phyloP scores from a whole-genome alignment of 169 alveolate species.

The Plasmodium vinckei region DNA sequence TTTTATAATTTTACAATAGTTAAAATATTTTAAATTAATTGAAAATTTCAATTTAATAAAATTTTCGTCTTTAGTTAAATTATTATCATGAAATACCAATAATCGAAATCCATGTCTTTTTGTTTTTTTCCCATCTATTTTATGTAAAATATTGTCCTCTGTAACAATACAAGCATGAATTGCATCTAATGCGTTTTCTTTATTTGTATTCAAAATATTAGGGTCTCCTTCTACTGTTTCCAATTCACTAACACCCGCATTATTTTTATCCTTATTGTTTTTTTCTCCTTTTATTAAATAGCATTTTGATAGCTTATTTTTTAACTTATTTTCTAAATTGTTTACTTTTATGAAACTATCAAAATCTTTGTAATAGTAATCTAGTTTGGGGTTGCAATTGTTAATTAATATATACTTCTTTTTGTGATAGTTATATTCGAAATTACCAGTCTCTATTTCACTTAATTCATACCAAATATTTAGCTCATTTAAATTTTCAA shows the following conservation, averaged over 20 bases:
- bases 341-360: constrained; percentile 44
- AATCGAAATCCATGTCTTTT: constrained; percentile 49
- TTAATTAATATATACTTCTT: constrained; percentile 16
- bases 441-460: constrained; percentile 1
- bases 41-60: constrained; percentile 27
- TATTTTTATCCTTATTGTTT: not conserved
- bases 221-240: not conserved
- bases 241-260: not conserved
- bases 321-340: constrained; percentile 3
- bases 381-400: constrained; percentile 23
- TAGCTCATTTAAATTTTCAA: constrained; percentile 56
- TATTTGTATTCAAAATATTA: not conserved
- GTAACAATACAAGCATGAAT: constrained; percentile 41
- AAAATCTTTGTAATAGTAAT: constrained; percentile 46
- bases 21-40: constrained; percentile 35
- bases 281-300: not conserved
- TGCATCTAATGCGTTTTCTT: not conserved
- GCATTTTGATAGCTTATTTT: too few relatives aligned
- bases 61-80: constrained; percentile 42
- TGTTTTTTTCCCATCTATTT: constrained; percentile 31
- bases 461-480: constrained; percentile 38
- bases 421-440: constrained; percentile 56
- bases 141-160: constrained; percentile 3
- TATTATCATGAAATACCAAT: constrained; percentile 47
- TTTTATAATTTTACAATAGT: constrained; percentile 41